Percentiles rank a stretch among this genome's conserved stretches.
Evolutionary conservation across 2,329 filamentous ascomycete genomes (phyloP).

Genomic region (Sphaerostilbella broomeana): DNA sequence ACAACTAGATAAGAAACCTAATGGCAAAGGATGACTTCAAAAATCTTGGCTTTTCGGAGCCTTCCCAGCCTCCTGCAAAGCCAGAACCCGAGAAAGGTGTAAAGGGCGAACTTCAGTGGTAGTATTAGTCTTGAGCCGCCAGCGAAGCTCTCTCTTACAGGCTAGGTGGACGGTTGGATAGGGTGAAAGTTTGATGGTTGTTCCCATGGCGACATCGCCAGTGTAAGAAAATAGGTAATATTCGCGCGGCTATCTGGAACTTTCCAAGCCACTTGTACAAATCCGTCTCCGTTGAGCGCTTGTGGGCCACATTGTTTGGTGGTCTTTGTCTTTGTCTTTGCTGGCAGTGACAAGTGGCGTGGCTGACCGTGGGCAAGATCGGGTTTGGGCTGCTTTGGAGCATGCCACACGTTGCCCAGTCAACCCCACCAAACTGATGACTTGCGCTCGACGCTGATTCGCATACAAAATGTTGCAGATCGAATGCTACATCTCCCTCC

Average conservation of each 20-base stretch:
- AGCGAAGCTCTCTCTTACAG: constrained; percentile 4
- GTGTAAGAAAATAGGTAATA: constrained; percentile 7
- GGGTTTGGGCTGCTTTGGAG: constrained; percentile 9
- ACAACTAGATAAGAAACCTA: constrained; percentile 58
- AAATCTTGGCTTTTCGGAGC: constrained; percentile 70
- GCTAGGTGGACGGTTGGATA: constrained; percentile 3
- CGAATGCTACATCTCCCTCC: constrained; percentile 11
- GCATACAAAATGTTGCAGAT: constrained; percentile 14
- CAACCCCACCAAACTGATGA: constrained; percentile 15
- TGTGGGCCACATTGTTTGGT: background rate
- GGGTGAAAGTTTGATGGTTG: constrained; percentile 6
- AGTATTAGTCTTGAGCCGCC: constrained; percentile 8
- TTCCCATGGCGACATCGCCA: constrained; percentile 11
- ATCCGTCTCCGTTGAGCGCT: background rate
- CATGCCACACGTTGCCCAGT: constrained; percentile 19
- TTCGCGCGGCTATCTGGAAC: constrained; percentile 11
- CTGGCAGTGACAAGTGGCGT: constrained; percentile 1
- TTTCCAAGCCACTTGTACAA: constrained; percentile 11
- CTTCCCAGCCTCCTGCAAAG: constrained; percentile 16
- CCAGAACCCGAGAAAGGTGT: constrained; percentile 26
- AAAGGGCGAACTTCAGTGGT: constrained; percentile 34
- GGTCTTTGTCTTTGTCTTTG: background rate
- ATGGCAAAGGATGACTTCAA: constrained; percentile 96
- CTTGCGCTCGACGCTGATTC: constrained; percentile 9
- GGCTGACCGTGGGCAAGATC: background rate